phyloP scores from a whole-genome alignment of 495 filamentous ascomycete species.

The Lophiotrema nucula region DNA sequence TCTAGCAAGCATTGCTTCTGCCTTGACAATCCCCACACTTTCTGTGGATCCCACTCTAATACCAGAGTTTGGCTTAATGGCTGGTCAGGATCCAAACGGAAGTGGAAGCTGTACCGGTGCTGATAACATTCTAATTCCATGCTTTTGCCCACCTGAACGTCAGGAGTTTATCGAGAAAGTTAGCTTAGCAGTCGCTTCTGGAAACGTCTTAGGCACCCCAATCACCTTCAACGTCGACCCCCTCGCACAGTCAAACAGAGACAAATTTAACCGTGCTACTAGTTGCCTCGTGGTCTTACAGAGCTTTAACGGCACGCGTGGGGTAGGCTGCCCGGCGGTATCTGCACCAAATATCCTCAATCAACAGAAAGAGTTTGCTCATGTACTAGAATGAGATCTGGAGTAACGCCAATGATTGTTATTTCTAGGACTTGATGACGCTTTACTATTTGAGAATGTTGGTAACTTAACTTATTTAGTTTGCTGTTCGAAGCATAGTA shows the following conservation, averaged over 20 bases:
- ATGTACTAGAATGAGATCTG: not conserved
- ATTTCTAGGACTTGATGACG: no score
- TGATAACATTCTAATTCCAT: conserved; percentile 6
- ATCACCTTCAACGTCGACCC: conserved; percentile 5
- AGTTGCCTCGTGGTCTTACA: conserved; percentile 2
- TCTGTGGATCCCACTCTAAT: conserved; percentile 2
- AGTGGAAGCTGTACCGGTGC: not conserved
- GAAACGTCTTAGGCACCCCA: conserved; percentile 5
- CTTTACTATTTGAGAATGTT: no score
- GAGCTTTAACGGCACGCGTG: conserved; percentile 6
- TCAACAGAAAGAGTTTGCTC: conserved; percentile 6
- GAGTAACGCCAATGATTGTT: no score
- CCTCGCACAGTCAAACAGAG: conserved; percentile 2
- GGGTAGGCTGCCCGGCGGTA: conserved; percentile 3
- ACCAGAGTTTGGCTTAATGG: conserved; percentile 3
- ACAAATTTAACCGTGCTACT: conserved; percentile 5
- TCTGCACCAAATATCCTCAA: conserved; percentile 4
- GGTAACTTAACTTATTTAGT: no score
- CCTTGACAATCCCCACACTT: not conserved
- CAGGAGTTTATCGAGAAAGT: conserved; percentile 5
- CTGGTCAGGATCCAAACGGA: conserved; percentile 1
- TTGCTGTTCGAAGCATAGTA: no score
- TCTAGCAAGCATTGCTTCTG: not conserved
- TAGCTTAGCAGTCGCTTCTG: not conserved
- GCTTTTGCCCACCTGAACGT: conserved; percentile 2